These are phyloP conservation scores for Pezicula neosporulosa DNA, from an alignment of 2,329 filamentous ascomycete genomes.

Conservation along the genomic window DNA sequence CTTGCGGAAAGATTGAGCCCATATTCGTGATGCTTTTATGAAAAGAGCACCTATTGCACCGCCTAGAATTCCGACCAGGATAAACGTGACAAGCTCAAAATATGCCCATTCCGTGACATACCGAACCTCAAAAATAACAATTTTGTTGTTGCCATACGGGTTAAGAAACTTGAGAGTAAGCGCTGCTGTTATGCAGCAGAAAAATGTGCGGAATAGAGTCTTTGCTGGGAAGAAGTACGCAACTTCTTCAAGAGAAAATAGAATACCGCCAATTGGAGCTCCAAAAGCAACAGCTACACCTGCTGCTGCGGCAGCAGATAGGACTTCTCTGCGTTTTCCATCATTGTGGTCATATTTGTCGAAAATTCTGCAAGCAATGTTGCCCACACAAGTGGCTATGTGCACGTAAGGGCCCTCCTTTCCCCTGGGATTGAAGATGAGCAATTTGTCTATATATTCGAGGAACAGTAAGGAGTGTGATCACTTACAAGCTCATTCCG, in stretches of 20 bases:
- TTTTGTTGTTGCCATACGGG: conserved; percentile 93
- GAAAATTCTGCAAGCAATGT: conserved; percentile 92
- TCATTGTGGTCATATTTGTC: conserved; percentile 92
- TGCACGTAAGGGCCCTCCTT: conserved; percentile 97
- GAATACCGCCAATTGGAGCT: conserved; percentile 81
- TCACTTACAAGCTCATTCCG: conserved; percentile 66
- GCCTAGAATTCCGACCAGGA: conserved; percentile 81
- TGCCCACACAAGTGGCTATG: conserved; percentile 91
- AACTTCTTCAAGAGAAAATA: conserved; percentile 94
- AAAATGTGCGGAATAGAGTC: conserved; percentile 95
- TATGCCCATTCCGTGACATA: conserved; percentile 90
- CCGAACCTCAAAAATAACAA: conserved; percentile 92
- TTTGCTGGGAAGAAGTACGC: conserved; percentile 97
- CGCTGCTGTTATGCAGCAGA: conserved; percentile 93
- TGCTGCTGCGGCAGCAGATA: conserved; percentile 89
- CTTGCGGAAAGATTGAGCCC: conserved; percentile 85
- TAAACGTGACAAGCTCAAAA: conserved; percentile 84
- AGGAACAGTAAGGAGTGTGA: too few species aligned
- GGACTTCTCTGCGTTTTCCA: conserved; percentile 85
- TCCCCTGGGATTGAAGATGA: conserved; percentile 38
- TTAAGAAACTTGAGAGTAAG: conserved; percentile 92
- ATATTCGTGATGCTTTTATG: conserved; percentile 90
- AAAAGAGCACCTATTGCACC: conserved; percentile 86
- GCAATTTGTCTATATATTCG: too few species aligned
- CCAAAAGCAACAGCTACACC: conserved; percentile 95